A percentile compares a stretch with the other conserved stretches of the same genome.
These are phyloP conservation scores for Potentilla sterilis DNA, from an alignment of 306 rosid genomes.

Conservation along the genomic window DNA sequence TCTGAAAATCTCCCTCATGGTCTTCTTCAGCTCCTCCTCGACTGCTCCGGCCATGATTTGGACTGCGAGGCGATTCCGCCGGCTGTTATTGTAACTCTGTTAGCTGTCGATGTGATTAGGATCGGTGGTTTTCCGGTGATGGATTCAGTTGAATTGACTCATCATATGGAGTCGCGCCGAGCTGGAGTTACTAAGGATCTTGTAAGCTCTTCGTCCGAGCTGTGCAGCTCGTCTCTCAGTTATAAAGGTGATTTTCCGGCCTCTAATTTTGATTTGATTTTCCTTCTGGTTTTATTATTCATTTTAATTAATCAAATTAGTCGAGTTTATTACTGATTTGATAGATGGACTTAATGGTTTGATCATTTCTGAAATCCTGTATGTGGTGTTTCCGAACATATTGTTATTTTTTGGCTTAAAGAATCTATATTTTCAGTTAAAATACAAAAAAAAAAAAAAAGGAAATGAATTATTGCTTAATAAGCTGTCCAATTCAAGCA, in stretches of 20 bases:
- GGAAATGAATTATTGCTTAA: neutral
- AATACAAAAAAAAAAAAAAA: neutral
- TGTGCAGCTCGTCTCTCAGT: conserved; percentile 31
- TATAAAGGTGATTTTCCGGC: conserved; percentile 35
- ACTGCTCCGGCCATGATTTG: conserved; percentile 5
- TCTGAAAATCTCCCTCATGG: conserved; percentile 4
- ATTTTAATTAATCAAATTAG: neutral
- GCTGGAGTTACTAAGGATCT: conserved; percentile 46
- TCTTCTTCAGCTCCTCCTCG: neutral
- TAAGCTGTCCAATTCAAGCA: neutral
- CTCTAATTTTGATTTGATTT: neutral
- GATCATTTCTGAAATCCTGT: neutral
- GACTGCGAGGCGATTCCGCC: neutral
- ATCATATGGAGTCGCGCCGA: conserved; percentile 51
- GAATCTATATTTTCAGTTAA: neutral
- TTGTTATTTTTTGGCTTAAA: neutral
- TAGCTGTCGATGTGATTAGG: conserved; percentile 4
- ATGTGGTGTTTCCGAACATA: neutral
- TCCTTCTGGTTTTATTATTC: neutral
- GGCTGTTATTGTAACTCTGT: neutral
- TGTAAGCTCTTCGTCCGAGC: conserved; percentile 34
- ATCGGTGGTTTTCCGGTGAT: conserved; percentile 30
- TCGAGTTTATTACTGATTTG: neutral
- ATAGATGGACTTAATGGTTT: neutral
- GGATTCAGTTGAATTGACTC: conserved; percentile 63